Evolutionary conservation across 169 alveolate genomes (phyloP).

Genomic region (Babesia divergens): DNA sequence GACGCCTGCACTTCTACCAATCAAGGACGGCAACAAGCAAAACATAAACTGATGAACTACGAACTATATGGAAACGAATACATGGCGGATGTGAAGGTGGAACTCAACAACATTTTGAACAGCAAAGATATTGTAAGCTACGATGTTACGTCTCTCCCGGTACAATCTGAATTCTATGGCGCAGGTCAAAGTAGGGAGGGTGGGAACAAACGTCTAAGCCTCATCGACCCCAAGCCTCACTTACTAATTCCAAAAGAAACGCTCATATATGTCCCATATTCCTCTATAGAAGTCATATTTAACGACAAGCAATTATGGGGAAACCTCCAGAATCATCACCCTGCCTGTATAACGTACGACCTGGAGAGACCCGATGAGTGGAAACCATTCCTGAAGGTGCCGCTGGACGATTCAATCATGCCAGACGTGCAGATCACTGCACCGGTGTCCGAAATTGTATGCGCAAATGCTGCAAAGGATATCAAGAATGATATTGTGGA

Average conservation of each 20-base stretch:
- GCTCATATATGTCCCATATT: slow-evolving; percentile 76
- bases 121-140: slow-evolving; percentile 24
- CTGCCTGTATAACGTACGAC: slow-evolving; percentile 81
- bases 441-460: slow-evolving; percentile 20
- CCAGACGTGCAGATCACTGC: slow-evolving; percentile 61
- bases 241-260: slow-evolving; percentile 67
- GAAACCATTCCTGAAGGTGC: slow-evolving; percentile 76
- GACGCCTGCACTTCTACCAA: not conserved
- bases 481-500: slow-evolving; percentile 33
- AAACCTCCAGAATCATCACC: slow-evolving; percentile 82
- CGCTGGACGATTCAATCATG: slow-evolving; percentile 32
- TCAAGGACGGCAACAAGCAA: not conserved
- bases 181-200: not conserved
- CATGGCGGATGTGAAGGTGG: slow-evolving; percentile 53
- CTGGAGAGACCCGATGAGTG: slow-evolving; percentile 73
- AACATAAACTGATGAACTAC: slow-evolving; percentile 28
- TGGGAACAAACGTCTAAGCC: not conserved
- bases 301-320: slow-evolving; percentile 84
- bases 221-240: slow-evolving; percentile 15
- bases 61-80: slow-evolving; percentile 61
- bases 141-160: not conserved
- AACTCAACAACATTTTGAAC: slow-evolving; percentile 1
- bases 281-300: slow-evolving; percentile 79
- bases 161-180: not conserved
- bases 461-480: slow-evolving; percentile 36